Evolutionary conservation across 306 rosid species (phyloP), one percentile per base, ranked within the genome.

Genomic region (Quercus mongolica): DNA sequence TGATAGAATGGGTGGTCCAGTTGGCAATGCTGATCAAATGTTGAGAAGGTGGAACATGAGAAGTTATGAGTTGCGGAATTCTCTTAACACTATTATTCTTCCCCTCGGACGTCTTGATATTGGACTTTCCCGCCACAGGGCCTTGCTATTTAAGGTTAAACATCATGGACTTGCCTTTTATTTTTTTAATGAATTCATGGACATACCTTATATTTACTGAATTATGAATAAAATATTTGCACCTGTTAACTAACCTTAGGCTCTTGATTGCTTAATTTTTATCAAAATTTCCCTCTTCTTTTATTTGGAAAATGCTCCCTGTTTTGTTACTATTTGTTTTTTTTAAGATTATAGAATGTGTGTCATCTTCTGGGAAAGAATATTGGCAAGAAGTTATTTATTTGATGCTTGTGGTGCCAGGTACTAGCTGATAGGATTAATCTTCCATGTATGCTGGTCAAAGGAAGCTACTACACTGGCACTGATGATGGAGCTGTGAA

Each of bases 401-500:
- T 33, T 71, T 83, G 44, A 73, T 80, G 44, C 71, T 76, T 79
- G 79, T 81, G 87, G 80, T 80, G 81, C 85, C 87, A 96, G 99
- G 97, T 96, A 72, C 96, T 96, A 74, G 97, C 98, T 79, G 99
- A 96, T 85, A 89, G 86, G 86, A 91, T 96, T 65, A 91, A 89
- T 82, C 89, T 96, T 89, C 99, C 98, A 61, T 93, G 99, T 79
- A 93, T 86, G 92, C 93, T 93, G 84, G 96, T 93, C 72, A 96
- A 96, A 90, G 99, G 98, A 85, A 96, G 98, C 91, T 91, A 90
- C 88, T 96, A 96, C 92, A 96, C 98, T 74, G 99, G 99, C 82
- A 88, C 97, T 52, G 99, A 96, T 76, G 99, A 93, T 74, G 98
- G 98, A 64, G 98, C 98, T 78, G 97, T 96, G 77, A 96, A 96